phyloP scores from a whole-genome alignment of 177 flowering plant genomes.

The Vitis hybrid region DNA sequence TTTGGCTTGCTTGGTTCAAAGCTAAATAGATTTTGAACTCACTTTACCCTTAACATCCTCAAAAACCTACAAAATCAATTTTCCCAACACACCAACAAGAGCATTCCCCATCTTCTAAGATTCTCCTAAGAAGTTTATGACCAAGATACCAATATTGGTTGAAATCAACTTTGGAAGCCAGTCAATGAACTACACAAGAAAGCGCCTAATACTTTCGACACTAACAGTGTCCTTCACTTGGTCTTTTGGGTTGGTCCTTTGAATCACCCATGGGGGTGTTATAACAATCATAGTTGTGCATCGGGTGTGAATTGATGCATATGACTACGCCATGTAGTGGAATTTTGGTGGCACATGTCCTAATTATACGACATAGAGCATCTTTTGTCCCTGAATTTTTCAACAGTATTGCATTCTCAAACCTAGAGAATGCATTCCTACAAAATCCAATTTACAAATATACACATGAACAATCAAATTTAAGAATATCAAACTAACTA shows the following conservation, averaged over 20 bases:
- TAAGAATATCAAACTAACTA: too few species aligned
- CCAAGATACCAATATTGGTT: too few species aligned
- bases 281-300: conserved; percentile 82
- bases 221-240: conserved; percentile 86
- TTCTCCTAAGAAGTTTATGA: too few species aligned
- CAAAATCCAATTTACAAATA: too few species aligned
- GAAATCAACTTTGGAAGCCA: too few species aligned
- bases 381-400: conserved; percentile 71
- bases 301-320: conserved; percentile 81
- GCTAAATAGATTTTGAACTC: conserved; percentile 70
- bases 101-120: conserved; percentile 73
- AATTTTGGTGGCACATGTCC: conserved; percentile 85
- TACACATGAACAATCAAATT: too few species aligned
- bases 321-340: conserved; percentile 66
- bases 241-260: conserved; percentile 70
- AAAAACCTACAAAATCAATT: conserved; percentile 78
- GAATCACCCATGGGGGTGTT: conserved; percentile 72
- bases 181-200: too few species aligned
- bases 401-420: conserved; percentile 65
- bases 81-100: conserved; percentile 87
- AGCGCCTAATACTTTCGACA: conserved; percentile 55
- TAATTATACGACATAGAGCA: conserved; percentile 80
- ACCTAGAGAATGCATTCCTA: neutral
- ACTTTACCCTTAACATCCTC: conserved; percentile 78
- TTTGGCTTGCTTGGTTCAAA: conserved; percentile 87